Percentiles rank a stretch among this genome's conserved stretches.
Evolutionary conservation across 2,329 filamentous ascomycete species (phyloP).

Genomic region (Chaetomiaceae sp.): DNA sequence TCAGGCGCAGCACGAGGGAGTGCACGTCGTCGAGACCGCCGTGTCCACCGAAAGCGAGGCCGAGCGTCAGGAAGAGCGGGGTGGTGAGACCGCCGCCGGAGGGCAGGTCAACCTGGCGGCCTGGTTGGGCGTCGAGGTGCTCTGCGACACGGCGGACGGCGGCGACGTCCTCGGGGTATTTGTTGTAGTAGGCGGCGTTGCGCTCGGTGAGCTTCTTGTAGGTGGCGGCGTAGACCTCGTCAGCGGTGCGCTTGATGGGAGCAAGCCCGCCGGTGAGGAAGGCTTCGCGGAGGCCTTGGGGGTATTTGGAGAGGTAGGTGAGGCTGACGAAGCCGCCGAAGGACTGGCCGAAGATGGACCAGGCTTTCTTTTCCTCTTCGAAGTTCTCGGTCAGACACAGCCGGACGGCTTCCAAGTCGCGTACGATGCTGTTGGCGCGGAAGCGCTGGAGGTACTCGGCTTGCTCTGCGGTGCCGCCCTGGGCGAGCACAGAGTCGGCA

Average conservation of each 20-base stretch:
- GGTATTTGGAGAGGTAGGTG: slow-evolving; percentile 77
- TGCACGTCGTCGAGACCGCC: slow-evolving; percentile 73
- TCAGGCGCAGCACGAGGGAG: slow-evolving; percentile 62
- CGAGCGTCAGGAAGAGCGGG: slow-evolving; percentile 68
- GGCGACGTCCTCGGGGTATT: slow-evolving; percentile 74
- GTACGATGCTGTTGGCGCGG: slow-evolving; percentile 84
- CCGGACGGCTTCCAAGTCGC: slow-evolving; percentile 81
- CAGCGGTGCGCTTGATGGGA: slow-evolving; percentile 63
- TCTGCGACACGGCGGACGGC: slow-evolving; percentile 60
- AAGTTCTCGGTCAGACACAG: slow-evolving; percentile 65
- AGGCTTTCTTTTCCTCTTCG: slow-evolving; percentile 64
- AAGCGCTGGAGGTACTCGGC: slow-evolving; percentile 77
- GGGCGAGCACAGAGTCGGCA: slow-evolving; percentile 60
- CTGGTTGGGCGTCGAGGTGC: slow-evolving; percentile 52
- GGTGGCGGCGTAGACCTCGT: slow-evolving; percentile 68
- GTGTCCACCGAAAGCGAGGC: slow-evolving; percentile 71
- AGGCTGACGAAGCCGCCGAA: slow-evolving; percentile 85
- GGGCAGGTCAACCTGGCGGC: slow-evolving; percentile 54
- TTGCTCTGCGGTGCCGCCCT: slow-evolving; percentile 61
- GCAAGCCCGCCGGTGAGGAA: slow-evolving; percentile 83
- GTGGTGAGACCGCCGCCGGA: slow-evolving; percentile 68
- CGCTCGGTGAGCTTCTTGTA: slow-evolving; percentile 64
- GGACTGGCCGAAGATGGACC: slow-evolving; percentile 84
- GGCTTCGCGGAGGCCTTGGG: slow-evolving; percentile 70
- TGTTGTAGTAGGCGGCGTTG: slow-evolving; percentile 73